Evolutionary conservation across 257 asterid genomes (phyloP), one percentile per base, ranked within the genome.

Genomic region (Linderniella brevidens): DNA sequence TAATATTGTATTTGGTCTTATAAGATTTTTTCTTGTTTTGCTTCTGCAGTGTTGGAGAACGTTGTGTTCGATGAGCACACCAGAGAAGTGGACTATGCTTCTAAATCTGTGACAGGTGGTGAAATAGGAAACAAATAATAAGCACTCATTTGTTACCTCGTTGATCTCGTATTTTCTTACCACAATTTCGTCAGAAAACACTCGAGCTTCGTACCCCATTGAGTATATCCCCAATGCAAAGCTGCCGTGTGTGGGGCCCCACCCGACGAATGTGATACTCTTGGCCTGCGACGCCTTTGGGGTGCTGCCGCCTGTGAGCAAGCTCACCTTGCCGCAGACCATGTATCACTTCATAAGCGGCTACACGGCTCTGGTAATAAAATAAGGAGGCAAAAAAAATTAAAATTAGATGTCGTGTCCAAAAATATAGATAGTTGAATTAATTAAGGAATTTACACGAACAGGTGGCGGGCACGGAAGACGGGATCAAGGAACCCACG

Each of bases 261-360:
- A 90, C 41, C 99, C 99, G 16, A 90, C 68, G 70, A 90, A 90
- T 18, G 92, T 90, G 50, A 90, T 90, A 39, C 92, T 90, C 46
- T 65, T 90, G 17, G 94, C 96, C 0, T 90, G 96, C 15, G 99
- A 90, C 47, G 99, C 96, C 8, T 90, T 90, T 44, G 99, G 99
- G 1, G 99, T 90, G 69, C 94, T 90, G 35, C 99, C 99, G 7
- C 99, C 99, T 3, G 96, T 90, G 60, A 85, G 99, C 94, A 90
- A 81, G 79, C 63, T 90, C 48, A 79, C 20, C 64, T 68, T 90
- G 51, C 88, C 94, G 2, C 99, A 81, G 65, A 81, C 96, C 6
- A 90, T 85, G 99, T 90, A 90, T 60, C 99, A 90, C 65, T 90
- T 90, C 74, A 90, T 90, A 69, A 90, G 99, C 58, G 96, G 99